Base-by-base conservation (phyloP, 371 early-diverging fungal species). In the Caulochytrium protostelioides region DNA sequence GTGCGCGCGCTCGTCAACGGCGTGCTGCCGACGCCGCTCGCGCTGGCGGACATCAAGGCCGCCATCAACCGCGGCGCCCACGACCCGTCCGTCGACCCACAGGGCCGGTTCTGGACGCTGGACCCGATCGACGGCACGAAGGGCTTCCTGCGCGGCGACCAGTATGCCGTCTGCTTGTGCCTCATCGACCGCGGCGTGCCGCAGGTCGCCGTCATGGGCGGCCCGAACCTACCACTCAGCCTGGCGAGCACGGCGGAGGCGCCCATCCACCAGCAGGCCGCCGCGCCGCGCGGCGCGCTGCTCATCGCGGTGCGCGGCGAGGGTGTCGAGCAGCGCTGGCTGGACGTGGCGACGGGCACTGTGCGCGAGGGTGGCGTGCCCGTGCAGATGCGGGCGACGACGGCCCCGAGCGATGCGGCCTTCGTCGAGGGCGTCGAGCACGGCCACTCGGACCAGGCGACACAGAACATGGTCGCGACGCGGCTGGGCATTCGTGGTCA, bases 351-450 rank as follows among this genome's bases (percentile, higher is more conserved):
- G 6, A 12, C 9, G 37, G 27, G 1, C 22, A 26, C 28, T 28
- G 19, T 17, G 8, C 9, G 15, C 4, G n/a, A n/a, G n/a, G n/a
- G n/a, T n/a, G n/a, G n/a, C n/a, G n/a, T n/a, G n/a, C n/a, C 2
- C 28, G 23, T 37, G 10, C 4, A 4, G 13, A 39, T 26, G 14
- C 40, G 27, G 16, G 15, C 14, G 7, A 14, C 33, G 22, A 19
- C 23, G 7, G 8, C 27, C 38, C 47, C 75, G 4, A 39, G 59
- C 19, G 61, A 78, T 13, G 74, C 84, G 1, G 57, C 57, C 22
- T 83, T 91, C 43, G 87, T 89, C 57, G 91, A 91, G 55, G 85
- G 87, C n/a, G 83, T 85, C 29, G 92, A 90, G 56, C 59, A 84
- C n/a, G 79, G 67, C 6, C 97, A 95, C 47, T n/a, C n/a, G n/a